Conservation (phyloP, 2,329 filamentous ascomycete genomes). For the Aureobasidium lini region DNA sequence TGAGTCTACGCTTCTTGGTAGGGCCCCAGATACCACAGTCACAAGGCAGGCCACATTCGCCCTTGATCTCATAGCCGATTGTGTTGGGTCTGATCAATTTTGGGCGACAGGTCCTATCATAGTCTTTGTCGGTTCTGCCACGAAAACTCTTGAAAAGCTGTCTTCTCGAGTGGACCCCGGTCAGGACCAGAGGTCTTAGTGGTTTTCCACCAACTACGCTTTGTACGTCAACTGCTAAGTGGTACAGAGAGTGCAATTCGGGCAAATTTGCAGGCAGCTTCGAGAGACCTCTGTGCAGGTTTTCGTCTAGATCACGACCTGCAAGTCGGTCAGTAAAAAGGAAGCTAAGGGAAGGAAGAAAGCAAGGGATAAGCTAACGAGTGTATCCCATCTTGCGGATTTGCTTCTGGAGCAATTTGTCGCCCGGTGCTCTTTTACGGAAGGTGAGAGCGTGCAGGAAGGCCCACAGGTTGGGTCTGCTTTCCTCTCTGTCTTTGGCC, state of each 20-base stretch:
- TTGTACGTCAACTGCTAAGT: neutral
- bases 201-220: neutral
- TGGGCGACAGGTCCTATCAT: neutral
- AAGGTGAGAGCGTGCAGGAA: neutral
- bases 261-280: neutral
- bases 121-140: neutral
- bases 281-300: neutral
- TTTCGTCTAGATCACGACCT: neutral
- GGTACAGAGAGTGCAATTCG: neutral
- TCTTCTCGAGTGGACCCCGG: neutral
- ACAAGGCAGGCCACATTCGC: neutral
- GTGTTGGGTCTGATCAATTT: neutral
- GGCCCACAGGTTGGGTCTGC: neutral
- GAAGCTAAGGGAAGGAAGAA: neutral
- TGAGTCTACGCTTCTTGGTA: neutral
- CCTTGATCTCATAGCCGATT: neutral
- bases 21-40: neutral
- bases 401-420: neutral
- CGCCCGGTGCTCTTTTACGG: neutral
- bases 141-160: neutral
- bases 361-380: neutral
- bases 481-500: neutral
- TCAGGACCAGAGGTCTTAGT: neutral
- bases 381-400: slow-evolving; percentile 1
- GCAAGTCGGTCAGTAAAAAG: neutral